Conservation (phyloP, 2,329 filamentous ascomycete species). For the Ophiostoma ulmi region DNA sequence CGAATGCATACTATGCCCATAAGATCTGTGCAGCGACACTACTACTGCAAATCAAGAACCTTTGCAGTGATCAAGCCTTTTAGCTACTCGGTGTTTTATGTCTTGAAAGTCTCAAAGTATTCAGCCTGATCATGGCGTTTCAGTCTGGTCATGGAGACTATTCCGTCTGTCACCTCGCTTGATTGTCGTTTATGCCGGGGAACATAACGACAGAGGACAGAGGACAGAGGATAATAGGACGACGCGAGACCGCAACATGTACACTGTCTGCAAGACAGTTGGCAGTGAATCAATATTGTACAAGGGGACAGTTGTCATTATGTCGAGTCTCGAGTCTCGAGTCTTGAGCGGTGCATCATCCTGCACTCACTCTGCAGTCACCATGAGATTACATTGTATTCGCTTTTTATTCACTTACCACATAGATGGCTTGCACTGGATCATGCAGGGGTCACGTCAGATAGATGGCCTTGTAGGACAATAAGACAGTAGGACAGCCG, state of each 20-base stretch:
- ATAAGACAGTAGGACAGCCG: not conserved
- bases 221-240: not conserved
- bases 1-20: not conserved
- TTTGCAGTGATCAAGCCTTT: too few species aligned
- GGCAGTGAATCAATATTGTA: not conserved
- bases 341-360: not conserved
- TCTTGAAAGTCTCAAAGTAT: not conserved
- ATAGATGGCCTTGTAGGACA: not conserved
- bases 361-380: not conserved
- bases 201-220: not conserved
- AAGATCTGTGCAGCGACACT: not conserved
- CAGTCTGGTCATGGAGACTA: not conserved
- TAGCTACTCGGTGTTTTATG: too few species aligned
- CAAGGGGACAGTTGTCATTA: not conserved
- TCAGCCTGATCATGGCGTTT: not conserved
- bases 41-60: not conserved
- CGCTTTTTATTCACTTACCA: not conserved
- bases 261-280: not conserved
- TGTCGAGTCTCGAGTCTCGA: not conserved
- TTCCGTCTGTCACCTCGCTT: not conserved
- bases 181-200: not conserved
- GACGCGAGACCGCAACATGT: not conserved
- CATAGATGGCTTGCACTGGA: not conserved
- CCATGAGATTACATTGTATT: not conserved
- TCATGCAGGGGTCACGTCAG: conserved; percentile 1